phyloP scores from a whole-genome alignment of 1,139 yeast genomes.

The Yamadazyma mexicana region DNA sequence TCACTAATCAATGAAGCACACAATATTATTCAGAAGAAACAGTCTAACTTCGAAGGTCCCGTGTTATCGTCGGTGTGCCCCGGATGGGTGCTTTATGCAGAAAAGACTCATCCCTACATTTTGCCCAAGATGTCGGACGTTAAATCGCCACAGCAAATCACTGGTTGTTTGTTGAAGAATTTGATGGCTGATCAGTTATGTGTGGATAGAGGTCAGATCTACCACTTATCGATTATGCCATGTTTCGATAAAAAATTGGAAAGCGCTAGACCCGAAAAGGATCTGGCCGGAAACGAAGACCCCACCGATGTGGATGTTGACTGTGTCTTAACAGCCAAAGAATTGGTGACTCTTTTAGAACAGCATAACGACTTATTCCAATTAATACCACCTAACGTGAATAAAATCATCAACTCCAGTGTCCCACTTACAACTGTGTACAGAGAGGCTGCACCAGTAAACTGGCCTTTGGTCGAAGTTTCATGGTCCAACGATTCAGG shows the following conservation, averaged over 20 bases:
- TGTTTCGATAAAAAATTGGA: slow-evolving; percentile 96
- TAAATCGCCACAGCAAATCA: slow-evolving; percentile 91
- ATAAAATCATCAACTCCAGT: slow-evolving; percentile 13
- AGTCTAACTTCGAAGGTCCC: slow-evolving; percentile 36
- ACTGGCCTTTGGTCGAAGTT: slow-evolving; percentile 57
- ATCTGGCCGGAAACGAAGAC: slow-evolving; percentile 6
- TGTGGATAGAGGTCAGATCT: slow-evolving; percentile 44
- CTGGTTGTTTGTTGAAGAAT: slow-evolving; percentile 75
- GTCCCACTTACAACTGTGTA: slow-evolving; percentile 26
- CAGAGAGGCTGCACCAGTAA: slow-evolving; percentile 42
- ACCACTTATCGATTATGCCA: slow-evolving; percentile 90
- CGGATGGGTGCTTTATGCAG: slow-evolving; percentile 96
- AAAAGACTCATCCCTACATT: slow-evolving; percentile 88
- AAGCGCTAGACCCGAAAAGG: slow-evolving; percentile 78
- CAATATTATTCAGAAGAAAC: slow-evolving; percentile 38
- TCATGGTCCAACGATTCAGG: slow-evolving; percentile 79
- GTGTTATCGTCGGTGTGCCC: slow-evolving; percentile 77
- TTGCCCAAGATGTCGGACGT: slow-evolving; percentile 61
- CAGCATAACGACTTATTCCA: slow-evolving; percentile 37
- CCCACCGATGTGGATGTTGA: slow-evolving; percentile 62
- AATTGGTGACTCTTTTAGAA: slow-evolving; percentile 65
- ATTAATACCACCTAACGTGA: slow-evolving; percentile 20
- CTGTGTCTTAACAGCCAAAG: slow-evolving; percentile 91
- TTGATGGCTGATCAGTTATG: slow-evolving; percentile 44
- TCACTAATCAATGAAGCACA: slow-evolving; percentile 62